Conservation (phyloP, 1,284 basidiomycete genomes). For the Cryptococcus sp. region DNA sequence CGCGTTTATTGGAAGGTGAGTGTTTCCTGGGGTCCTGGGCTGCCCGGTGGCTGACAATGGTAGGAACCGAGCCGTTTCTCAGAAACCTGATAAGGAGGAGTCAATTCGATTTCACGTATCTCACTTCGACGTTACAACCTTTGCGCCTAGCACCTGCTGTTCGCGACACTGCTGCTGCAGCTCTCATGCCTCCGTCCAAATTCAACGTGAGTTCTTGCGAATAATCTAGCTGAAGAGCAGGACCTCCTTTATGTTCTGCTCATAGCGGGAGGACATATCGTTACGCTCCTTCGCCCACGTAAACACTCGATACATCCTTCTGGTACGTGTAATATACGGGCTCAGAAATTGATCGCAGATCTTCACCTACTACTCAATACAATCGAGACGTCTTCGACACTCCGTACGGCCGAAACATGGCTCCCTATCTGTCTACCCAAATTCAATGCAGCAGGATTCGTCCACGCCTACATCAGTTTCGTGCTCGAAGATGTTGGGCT, state of each 20-base stretch:
- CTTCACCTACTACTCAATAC: slow-evolving; percentile 82
- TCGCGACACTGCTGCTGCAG: slow-evolving; percentile 67
- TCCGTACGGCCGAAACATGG: slow-evolving; percentile 78
- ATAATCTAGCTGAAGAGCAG: slow-evolving; percentile 47
- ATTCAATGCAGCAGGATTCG: slow-evolving; percentile 84
- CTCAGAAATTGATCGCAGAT: slow-evolving; percentile 52
- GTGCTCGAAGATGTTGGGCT: slow-evolving; percentile 49
- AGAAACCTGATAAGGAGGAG: slow-evolving; percentile 63
- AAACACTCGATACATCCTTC: slow-evolving; percentile 94
- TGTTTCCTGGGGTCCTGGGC: background rate
- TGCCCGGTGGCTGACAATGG: background rate
- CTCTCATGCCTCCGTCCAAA: slow-evolving; percentile 69
- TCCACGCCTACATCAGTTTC: slow-evolving; percentile 87
- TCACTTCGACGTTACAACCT: slow-evolving; percentile 73
- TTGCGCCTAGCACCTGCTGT: slow-evolving; percentile 66
- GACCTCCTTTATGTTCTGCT: slow-evolving; percentile 88
- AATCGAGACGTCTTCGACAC: slow-evolving; percentile 60
- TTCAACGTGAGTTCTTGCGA: slow-evolving; percentile 58
- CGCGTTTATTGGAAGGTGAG: slow-evolving; percentile 73
- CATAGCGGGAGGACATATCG: slow-evolving; percentile 69
- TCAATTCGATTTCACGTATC: slow-evolving; percentile 74
- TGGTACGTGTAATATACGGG: slow-evolving; percentile 52
- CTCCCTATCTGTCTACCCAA: slow-evolving; percentile 93
- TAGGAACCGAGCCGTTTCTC: slow-evolving; percentile 78
- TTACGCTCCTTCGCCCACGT: slow-evolving; percentile 82